Conservation (phyloP, 106 monocot species). For the Hemerocallis citrina region DNA sequence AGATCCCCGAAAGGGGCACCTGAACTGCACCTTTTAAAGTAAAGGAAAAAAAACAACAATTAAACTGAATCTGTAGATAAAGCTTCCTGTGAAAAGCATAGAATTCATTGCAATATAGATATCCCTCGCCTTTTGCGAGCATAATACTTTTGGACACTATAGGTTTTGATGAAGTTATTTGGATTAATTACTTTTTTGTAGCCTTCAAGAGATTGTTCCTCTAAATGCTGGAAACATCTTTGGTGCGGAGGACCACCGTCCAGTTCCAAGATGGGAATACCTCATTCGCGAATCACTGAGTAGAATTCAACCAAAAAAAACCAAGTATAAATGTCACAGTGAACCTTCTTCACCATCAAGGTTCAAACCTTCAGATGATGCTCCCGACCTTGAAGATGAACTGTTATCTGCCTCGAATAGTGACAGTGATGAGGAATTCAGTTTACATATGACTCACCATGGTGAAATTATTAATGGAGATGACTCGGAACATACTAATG, state of each 20-base stretch:
- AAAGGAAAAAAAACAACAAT: too few species aligned
- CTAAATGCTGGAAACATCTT: slow-evolving; percentile 92
- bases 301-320: slow-evolving; percentile 29
- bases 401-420: not conserved
- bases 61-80: too few species aligned
- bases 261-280: slow-evolving; percentile 76
- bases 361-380: slow-evolving; percentile 43
- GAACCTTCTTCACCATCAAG: slow-evolving; percentile 64
- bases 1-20: too few species aligned
- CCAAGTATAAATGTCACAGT: slow-evolving; percentile 55
- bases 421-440: slow-evolving; percentile 10
- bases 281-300: slow-evolving; percentile 75
- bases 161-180: not conserved
- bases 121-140: too few species aligned
- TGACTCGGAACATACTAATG: not conserved
- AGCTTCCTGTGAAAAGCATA: too few species aligned
- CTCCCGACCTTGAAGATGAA: slow-evolving; percentile 38
- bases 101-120: too few species aligned
- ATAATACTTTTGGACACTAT: not conserved
- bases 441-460: slow-evolving; percentile 1
- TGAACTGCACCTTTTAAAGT: too few species aligned
- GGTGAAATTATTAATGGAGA: slow-evolving; percentile 3
- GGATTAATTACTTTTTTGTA: slow-evolving; percentile 10
- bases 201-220: slow-evolving; percentile 94
- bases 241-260: slow-evolving; percentile 74